phyloP scores from a whole-genome alignment of 2,329 filamentous ascomycete species.

The Scytalidium sp. region DNA sequence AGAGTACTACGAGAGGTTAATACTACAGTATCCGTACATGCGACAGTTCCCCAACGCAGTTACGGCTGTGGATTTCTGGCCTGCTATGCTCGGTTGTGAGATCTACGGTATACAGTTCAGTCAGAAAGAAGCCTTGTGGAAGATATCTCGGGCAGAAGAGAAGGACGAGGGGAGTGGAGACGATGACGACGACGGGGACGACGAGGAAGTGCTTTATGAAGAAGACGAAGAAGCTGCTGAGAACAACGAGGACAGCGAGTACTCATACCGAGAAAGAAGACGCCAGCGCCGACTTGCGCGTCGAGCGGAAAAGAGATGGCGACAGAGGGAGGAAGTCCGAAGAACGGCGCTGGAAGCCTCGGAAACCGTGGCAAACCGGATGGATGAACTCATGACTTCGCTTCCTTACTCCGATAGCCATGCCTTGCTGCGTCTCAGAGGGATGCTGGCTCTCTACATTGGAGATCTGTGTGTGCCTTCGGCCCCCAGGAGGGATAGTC shows the following conservation, averaged over 20 bases:
- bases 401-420: slow-evolving; percentile 67
- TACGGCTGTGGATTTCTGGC: slow-evolving; percentile 75
- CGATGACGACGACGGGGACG: slow-evolving; percentile 20
- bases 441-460: slow-evolving; percentile 72
- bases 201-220: slow-evolving; percentile 17
- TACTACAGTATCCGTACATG: slow-evolving; percentile 69
- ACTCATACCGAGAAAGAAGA: slow-evolving; percentile 13
- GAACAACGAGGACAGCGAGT: slow-evolving; percentile 20
- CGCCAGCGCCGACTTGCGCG: slow-evolving; percentile 8
- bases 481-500: slow-evolving; percentile 7
- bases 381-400: slow-evolving; percentile 69
- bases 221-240: slow-evolving; percentile 11
- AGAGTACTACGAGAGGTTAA: slow-evolving; percentile 74
- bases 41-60: slow-evolving; percentile 57
- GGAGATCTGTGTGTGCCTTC: slow-evolving; percentile 59
- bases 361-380: slow-evolving; percentile 59
- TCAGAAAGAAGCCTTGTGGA: slow-evolving; percentile 43
- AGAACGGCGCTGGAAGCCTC: slow-evolving; percentile 39
- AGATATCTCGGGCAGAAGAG: slow-evolving; percentile 29
- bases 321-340: slow-evolving; percentile 24
- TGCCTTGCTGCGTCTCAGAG: slow-evolving; percentile 67
- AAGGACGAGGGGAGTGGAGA: too few relatives aligned
- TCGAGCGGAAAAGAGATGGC: slow-evolving; percentile 20
- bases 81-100: slow-evolving; percentile 77
- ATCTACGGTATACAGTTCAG: slow-evolving; percentile 70